Evolutionary conservation across 2,329 filamentous ascomycete species (phyloP), one percentile per base, ranked within the genome.

Genomic region (Nigrograna mackinnonii): DNA sequence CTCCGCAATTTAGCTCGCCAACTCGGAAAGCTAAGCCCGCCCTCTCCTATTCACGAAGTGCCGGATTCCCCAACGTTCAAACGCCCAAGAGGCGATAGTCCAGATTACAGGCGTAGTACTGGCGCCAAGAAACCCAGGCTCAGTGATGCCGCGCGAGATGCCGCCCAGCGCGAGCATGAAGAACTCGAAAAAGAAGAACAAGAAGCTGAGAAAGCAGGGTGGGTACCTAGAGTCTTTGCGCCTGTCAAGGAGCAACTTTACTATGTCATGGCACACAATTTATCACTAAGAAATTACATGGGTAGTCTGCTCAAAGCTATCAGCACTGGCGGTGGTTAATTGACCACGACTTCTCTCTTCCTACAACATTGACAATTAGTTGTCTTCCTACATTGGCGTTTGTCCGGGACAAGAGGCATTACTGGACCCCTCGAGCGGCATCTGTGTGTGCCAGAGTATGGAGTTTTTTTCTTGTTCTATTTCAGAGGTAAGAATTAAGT

Each of bases 1-100:
- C 76, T 94, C 34, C 81, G 89, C 21, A 94, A 94, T 62, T 82
- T 94, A 47, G 88, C 88, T 11, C 68, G 73, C 18, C 66, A 70
- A 43, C 57, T 72, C 18, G 64, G 60, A 16, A 72, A 70, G 41
- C 58, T 71, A 3, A 57, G 61, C 3, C 60, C 59, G 0, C 62
- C 63, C 1, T 47, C 57, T 2, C 39, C 50, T 2, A 32, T 59
- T 11, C 41, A 49, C 18, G 57, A 63, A 22, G 36, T 62, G n/a
- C 52, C 60, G 0, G 52, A 60, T 17, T 60, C 57, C 1, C 62
- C 61, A 6, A 50, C 53, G 2, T 58, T 62, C 37, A 67, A 66
- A 39, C 64, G 62, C 24, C 60, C 50, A 1, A 55, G 58, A 9
- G 62, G 58, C 35, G 58, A 61, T n/a, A 37, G 33, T 18, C 54